A percentile compares a stretch with the other conserved stretches of the same genome.
phyloP scores from a whole-genome alignment of 495 filamentous ascomycete genomes.

The Penicillium psychrofluorescens region DNA sequence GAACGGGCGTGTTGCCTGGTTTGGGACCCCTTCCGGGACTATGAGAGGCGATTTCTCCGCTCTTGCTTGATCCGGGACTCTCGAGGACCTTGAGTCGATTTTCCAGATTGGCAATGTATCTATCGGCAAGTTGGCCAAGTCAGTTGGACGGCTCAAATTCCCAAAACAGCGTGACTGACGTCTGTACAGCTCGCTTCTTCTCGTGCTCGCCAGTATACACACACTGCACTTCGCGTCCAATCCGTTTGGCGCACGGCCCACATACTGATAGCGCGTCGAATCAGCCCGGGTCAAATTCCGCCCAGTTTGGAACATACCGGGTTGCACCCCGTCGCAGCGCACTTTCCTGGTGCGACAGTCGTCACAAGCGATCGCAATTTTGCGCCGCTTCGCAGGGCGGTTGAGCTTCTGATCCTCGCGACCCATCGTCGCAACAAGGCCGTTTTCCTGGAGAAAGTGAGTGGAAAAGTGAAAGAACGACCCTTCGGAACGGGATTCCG shows the following conservation, averaged over 20 bases:
- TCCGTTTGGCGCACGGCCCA: conserved; percentile 25
- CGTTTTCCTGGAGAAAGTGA: no score
- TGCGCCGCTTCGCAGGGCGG: conserved; percentile 19
- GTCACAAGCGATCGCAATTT: conserved; percentile 31
- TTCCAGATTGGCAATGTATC: conserved; percentile 22
- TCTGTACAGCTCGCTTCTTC: conserved; percentile 22
- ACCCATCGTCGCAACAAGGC: no score
- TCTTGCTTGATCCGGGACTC: conserved; percentile 3
- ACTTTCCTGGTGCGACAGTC: conserved; percentile 29
- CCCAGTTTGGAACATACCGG: conserved; percentile 15
- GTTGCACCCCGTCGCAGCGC: conserved; percentile 33
- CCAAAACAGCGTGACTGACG: conserved; percentile 5
- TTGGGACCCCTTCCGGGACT: neutral
- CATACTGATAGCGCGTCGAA: conserved; percentile 14
- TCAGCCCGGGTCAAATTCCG: conserved; percentile 13
- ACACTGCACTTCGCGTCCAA: conserved; percentile 14
- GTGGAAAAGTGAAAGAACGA: no score
- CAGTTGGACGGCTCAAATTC: neutral
- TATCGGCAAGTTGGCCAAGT: neutral
- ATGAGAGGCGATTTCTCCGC: no score
- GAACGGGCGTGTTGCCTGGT: conserved; percentile 10
- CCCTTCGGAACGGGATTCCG: no score
- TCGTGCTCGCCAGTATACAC: conserved; percentile 27
- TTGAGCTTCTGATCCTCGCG: no score
- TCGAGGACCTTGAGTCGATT: conserved; percentile 24